Evolutionary conservation across 331 rosid species (phyloP).

Genomic region (Malus hybrid): DNA sequence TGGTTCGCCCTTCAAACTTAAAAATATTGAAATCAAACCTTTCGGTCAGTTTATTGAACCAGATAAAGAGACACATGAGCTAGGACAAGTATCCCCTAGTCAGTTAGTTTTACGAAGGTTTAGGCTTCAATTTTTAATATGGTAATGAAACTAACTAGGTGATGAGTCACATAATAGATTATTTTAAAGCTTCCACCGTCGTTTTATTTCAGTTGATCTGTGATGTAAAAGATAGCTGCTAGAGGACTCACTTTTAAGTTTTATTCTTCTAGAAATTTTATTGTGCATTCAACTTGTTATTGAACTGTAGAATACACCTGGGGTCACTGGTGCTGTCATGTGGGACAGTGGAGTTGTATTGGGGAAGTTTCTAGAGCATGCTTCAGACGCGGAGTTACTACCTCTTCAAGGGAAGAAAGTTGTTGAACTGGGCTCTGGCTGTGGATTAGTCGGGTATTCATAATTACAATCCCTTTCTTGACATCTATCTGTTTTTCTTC

Average conservation of each 20-base stretch:
- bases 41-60: background rate
- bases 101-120: background rate
- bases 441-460: constrained; percentile 77
- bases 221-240: background rate
- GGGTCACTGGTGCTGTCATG: constrained; percentile 90
- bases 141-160: background rate
- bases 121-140: background rate
- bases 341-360: constrained; percentile 84
- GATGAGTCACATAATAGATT: background rate
- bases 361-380: constrained; percentile 78
- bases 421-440: constrained; percentile 75
- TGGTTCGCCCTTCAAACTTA: background rate
- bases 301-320: constrained; percentile 50
- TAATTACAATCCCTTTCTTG: background rate
- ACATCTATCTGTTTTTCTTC: background rate
- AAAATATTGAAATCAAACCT: background rate
- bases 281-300: background rate
- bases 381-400: constrained; percentile 59
- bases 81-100: background rate
- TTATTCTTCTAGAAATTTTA: background rate
- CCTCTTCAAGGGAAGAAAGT: constrained; percentile 58
- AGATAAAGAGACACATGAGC: background rate
- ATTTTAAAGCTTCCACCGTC: background rate
- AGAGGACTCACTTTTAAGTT: background rate
- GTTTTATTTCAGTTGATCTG: background rate